Evolutionary conservation across 2,329 filamentous ascomycete genomes (phyloP), one percentile per base, ranked within the genome.

Genomic region (Cytospora mali): DNA sequence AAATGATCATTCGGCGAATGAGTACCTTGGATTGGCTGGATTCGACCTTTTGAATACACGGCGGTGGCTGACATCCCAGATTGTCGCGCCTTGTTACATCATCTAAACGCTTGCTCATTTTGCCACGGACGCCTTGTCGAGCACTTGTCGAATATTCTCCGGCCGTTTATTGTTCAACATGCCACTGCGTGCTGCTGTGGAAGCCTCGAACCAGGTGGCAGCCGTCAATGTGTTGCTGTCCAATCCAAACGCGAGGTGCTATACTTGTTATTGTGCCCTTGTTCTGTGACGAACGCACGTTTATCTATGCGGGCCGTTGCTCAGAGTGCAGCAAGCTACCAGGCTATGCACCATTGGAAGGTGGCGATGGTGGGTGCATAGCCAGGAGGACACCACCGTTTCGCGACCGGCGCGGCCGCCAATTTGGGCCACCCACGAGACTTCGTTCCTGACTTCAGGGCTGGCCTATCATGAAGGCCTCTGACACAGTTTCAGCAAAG

Each of bases 401-500:
- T 63, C 54, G 62, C 62, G 62, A 60, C 50, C 50, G 50, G 62
- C 50, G 55, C 55, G 62, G 62, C 62, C 62, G 62, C 55, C 31
- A 28, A 31, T 27, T 59, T 64, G 62, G 62, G 55, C 59, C 62
- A 60, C 59, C 35, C 55, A 33, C 62, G 46, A 54, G 53, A 56
- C 57, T 50, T 28, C 49, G 53, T 63, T 27, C 55, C 56, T 63
- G 56, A 52, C 42, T 25, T 58, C 50, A 55, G 55, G 57, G 49
- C 57, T 57, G 56, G 64, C 64, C 64, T 57, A 55, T 63, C 50
- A 46, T 21, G n/a, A 23, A 60, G 49, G 56, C 58, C 61, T 60
- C 52, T 39, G 54, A 55, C 56, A 48, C 66, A 27, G 70, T 72
- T 71, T 72, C 70, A 71, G 61, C 62, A 69, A 68, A 69, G 60